These are phyloP conservation scores for Heliamphora pulchella DNA, from an alignment of 179 eudicot species.

Conservation along the genomic window DNA sequence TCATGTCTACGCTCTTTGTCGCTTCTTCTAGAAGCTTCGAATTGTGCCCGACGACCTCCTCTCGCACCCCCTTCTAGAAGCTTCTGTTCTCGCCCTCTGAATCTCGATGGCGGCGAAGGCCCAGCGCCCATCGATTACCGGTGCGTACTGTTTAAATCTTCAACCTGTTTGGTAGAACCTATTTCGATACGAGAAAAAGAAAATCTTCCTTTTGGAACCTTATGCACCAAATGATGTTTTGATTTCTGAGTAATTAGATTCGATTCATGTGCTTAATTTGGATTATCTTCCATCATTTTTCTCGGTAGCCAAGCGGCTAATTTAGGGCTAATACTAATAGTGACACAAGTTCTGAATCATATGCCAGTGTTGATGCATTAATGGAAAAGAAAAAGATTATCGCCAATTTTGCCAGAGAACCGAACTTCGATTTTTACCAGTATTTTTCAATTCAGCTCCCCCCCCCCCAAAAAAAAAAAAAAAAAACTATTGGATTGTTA, in stretches of 20 bases:
- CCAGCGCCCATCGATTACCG: slow-evolving; percentile 55
- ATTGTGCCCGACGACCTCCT: neutral
- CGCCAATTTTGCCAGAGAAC: neutral
- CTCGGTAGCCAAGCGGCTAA: neutral
- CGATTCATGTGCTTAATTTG: neutral
- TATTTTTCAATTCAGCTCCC: neutral
- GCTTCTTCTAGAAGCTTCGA: slow-evolving; percentile 12
- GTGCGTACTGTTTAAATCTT: slow-evolving; percentile 18
- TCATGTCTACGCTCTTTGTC: too few relatives aligned
- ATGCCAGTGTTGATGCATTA: neutral
- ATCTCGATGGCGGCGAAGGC: slow-evolving; percentile 22
- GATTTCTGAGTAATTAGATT: too few relatives aligned
- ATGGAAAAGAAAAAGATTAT: neutral
- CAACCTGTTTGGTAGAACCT: neutral
- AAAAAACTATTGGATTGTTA: neutral
- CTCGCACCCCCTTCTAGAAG: slow-evolving; percentile 17
- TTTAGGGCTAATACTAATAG: neutral
- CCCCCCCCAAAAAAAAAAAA: too few relatives aligned
- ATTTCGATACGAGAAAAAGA: slow-evolving; percentile 6
- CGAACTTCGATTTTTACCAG: neutral
- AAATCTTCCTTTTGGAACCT: neutral
- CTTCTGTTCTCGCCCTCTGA: slow-evolving; percentile 30
- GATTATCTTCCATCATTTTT: neutral
- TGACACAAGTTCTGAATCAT: neutral
- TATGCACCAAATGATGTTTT: neutral